Base-by-base conservation (phyloP, 768 basidiomycete species). In the Termitomyces sp. region DNA sequence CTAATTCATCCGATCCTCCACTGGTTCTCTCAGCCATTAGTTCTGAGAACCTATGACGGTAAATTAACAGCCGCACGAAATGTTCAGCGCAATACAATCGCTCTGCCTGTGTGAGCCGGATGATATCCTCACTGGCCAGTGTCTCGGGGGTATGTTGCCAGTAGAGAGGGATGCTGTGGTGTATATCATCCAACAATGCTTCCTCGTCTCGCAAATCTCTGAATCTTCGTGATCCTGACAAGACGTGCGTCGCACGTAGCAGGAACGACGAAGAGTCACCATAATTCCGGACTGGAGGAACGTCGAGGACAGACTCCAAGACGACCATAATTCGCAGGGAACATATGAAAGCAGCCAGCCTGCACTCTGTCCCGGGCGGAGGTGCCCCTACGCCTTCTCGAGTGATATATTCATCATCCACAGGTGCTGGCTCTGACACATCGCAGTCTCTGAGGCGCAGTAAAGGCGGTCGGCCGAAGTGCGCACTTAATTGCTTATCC, bases 401-500 rank as follows among this genome's bases (percentile, higher is more conserved):
- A 2, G 92, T 88, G 63, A 96, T 88, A 69, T 81, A 90, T 69
- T 97, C 94, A 70, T 97, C 95, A 68, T 95, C 95, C 20, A 95
- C 84, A 20, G 89, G 78, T 6, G 86, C 74, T 2, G 93, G 93
- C 69, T 95, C 95, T 5, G 85, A 81, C n/a, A 95, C 89, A 68
- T 97, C 94, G 72, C 93, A 95, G 69, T 96, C 94, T 61, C 91
- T 81, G 61, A 95, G 73, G 48, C 93, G 83, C 64, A 97, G 80
- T 78, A 95, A 83, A 3, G 93, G 86, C 34, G 94, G 94, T 27
- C 94, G 79, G 27, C 95, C 94, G 69, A 96, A 95, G 71, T 93
- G 89, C 58, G 91, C 89, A 12, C 85, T 78, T 7, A 94, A 84
- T 67, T 95, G 94, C 73, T 97, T 96, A 73, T 97, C 95, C 95